These are phyloP conservation scores for Diaporthe sp. DNA, from an alignment of 2,329 filamentous ascomycete species.

Conservation along the genomic window DNA sequence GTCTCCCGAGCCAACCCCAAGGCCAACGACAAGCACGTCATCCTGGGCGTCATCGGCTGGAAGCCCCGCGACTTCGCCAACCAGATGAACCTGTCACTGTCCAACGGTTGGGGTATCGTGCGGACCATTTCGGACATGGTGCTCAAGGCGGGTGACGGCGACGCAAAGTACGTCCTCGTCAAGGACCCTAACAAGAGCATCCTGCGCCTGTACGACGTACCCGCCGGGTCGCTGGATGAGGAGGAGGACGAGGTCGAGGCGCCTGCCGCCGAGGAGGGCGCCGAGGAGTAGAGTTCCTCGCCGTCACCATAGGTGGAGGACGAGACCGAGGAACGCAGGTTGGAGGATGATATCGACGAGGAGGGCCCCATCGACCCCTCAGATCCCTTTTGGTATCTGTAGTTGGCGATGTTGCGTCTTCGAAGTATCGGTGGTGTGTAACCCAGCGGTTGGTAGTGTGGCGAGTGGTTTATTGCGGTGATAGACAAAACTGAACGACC, in stretches of 20 bases:
- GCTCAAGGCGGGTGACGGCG: conserved; percentile 71
- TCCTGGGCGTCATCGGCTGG: conserved; percentile 96
- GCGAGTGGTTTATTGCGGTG: not conserved
- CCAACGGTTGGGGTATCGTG: conserved; percentile 99
- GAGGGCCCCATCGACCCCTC: too few species aligned
- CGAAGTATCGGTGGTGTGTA: too few species aligned
- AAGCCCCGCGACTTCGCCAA: conserved; percentile 96
- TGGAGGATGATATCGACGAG: not conserved
- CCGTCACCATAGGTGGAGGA: not conserved
- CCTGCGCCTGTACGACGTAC: conserved; percentile 92
- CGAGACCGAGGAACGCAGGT: not conserved
- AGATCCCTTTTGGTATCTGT: not conserved
- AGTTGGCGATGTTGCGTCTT: too few species aligned
- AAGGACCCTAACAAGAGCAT: conserved; percentile 98
- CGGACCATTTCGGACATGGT: conserved; percentile 98
- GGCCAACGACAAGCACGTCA: conserved; percentile 91
- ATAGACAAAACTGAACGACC: not conserved
- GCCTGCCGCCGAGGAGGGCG: conserved; percentile 61
- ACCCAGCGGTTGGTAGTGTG: not conserved
- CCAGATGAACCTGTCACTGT: conserved; percentile 98
- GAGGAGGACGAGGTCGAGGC: conserved; percentile 72
- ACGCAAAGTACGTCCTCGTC: conserved; percentile 85
- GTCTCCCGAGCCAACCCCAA: conserved; percentile 95
- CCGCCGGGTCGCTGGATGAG: conserved; percentile 89
- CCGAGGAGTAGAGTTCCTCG: conserved; percentile 58